Evolutionary conservation across 2,329 filamentous ascomycete species (phyloP).

Genomic region (Berkeleyomyces rouxiae): DNA sequence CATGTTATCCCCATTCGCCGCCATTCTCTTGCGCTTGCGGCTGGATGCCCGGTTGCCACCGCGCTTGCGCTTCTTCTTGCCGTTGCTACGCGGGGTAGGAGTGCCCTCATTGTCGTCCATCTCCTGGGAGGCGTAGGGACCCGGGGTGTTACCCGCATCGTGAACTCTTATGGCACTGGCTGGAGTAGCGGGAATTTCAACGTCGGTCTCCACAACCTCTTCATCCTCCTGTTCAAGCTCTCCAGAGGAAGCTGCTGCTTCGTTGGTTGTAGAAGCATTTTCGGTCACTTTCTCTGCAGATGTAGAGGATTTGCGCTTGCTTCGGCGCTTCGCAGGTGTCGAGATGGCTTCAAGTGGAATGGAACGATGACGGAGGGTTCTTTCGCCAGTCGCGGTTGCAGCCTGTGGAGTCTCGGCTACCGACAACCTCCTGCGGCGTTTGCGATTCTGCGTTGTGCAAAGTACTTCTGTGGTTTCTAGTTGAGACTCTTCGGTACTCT

Average conservation of each 20-base stretch:
- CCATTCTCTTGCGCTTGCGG: conserved; percentile 3
- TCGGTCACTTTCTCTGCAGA: not conserved
- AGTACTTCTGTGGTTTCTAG: not conserved
- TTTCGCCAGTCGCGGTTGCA: not conserved
- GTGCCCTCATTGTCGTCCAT: not conserved
- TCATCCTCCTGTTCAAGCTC: not conserved
- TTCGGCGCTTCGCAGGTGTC: not conserved
- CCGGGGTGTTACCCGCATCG: not conserved
- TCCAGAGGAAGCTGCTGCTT: not conserved
- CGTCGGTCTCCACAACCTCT: not conserved
- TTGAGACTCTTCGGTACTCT: not conserved
- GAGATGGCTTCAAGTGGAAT: not conserved
- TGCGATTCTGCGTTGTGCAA: not conserved
- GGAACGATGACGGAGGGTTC: not conserved
- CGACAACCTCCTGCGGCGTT: not conserved
- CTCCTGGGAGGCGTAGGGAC: not conserved
- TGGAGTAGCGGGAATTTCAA: not conserved
- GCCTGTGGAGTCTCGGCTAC: not conserved
- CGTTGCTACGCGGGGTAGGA: not conserved
- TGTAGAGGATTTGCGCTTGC: not conserved
- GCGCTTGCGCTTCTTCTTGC: conserved; percentile 10
- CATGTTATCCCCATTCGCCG: not conserved
- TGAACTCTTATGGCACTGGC: not conserved
- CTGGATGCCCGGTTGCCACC: not conserved
- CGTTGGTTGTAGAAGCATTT: not conserved